phyloP scores from a whole-genome alignment of 2,329 filamentous ascomycete genomes.

The Aspergillus sp. region DNA sequence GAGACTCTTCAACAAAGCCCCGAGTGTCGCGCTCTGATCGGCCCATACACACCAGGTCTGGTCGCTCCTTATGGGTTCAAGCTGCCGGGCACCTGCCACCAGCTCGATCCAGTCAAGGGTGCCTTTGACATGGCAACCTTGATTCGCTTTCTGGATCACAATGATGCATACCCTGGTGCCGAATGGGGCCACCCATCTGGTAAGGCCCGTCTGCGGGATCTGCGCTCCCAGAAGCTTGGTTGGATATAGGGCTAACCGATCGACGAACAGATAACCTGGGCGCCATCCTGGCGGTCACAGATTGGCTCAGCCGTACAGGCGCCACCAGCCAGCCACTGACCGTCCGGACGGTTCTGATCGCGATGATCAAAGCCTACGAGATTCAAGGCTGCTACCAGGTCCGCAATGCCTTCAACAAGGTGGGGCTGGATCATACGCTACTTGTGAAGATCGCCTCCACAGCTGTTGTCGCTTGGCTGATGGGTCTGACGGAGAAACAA shows the following conservation, averaged over 20 bases:
- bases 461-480: conserved; percentile 40
- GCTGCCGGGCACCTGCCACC: conserved; percentile 41
- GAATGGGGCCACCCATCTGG: conserved; percentile 49
- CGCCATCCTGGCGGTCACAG: conserved; percentile 38
- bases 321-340: conserved; percentile 29
- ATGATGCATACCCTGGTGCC: conserved; percentile 43
- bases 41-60: conserved; percentile 18
- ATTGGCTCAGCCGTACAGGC: conserved; percentile 31
- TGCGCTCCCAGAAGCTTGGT: background rate
- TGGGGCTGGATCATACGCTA: conserved; percentile 45
- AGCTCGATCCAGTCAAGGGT: conserved; percentile 41
- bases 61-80: conserved; percentile 35
- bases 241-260: background rate
- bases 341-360: conserved; percentile 34
- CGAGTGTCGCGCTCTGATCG: conserved; percentile 22
- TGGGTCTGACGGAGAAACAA: conserved; percentile 39
- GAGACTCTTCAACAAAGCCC: conserved; percentile 25
- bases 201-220: conserved; percentile 6
- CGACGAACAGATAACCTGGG: conserved; percentile 41
- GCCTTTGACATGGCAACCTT: conserved; percentile 43
- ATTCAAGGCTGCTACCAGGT: conserved; percentile 45
- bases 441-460: conserved; percentile 47
- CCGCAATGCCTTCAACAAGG: conserved; percentile 41
- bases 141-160: conserved; percentile 47
- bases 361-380: conserved; percentile 46